Percentiles rank a stretch among this genome's conserved stretches.
These are phyloP conservation scores for Tinospora cordifolia DNA, from an alignment of 164 flowering plant genomes.

Conservation along the genomic window DNA sequence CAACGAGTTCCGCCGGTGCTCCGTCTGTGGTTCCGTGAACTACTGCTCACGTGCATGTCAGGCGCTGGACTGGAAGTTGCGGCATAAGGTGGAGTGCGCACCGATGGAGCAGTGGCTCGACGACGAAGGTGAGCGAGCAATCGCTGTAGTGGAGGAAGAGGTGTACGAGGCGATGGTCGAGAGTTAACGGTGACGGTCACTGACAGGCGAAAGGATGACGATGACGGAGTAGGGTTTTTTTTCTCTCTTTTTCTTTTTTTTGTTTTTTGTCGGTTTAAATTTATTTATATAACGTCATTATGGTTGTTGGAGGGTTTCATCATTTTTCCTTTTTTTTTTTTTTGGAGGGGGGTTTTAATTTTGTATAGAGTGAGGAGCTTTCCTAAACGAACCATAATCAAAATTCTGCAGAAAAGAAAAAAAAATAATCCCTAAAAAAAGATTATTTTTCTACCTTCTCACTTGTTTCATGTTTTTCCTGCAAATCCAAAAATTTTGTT, in stretches of 20 bases:
- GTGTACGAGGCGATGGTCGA: constrained; percentile 22
- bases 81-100: constrained; percentile 66
- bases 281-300: background rate
- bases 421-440: background rate
- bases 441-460: background rate
- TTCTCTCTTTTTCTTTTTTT: background rate
- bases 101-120: constrained; percentile 49
- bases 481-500: too few relatives aligned
- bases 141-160: constrained; percentile 9
- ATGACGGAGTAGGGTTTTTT: background rate
- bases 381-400: background rate
- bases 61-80: constrained; percentile 86
- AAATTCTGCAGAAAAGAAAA: background rate
- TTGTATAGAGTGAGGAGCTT: background rate
- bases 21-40: constrained; percentile 80
- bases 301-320: background rate
- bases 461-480: background rate
- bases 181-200: constrained; percentile 17
- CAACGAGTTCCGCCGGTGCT: constrained; percentile 85
- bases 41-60: constrained; percentile 97
- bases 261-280: background rate
- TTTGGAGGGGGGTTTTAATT: background rate
- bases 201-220: background rate
- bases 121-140: constrained; percentile 22
- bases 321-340: background rate